phyloP scores from a whole-genome alignment of 345 rosid genomes.

The Sapria himalayana region DNA sequence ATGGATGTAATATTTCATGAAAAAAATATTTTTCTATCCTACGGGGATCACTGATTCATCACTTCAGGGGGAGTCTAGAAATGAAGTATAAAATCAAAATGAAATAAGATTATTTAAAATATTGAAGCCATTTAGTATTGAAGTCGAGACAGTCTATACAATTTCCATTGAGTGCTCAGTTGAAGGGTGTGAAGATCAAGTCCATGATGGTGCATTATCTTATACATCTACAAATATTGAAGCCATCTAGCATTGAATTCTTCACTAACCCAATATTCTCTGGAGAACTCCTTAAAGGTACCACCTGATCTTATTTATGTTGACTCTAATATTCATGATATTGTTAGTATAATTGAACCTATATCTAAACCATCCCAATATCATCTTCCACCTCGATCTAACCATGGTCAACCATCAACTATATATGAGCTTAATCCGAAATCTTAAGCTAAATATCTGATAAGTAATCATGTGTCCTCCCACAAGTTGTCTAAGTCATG shows the following conservation, averaged over 20 bases:
- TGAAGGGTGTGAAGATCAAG: not conserved
- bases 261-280: not conserved
- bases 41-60: not conserved
- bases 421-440: too few species aligned
- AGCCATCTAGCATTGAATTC: too few species aligned
- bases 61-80: not conserved
- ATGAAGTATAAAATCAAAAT: not conserved
- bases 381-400: not conserved
- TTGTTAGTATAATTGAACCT: too few species aligned
- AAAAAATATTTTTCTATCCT: not conserved
- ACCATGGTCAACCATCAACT: too few species aligned
- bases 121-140: not conserved
- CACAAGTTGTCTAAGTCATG: not conserved
- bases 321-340: not conserved
- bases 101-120: not conserved
- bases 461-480: not conserved
- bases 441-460: not conserved
- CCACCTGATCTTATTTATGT: not conserved
- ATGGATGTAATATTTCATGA: not conserved
- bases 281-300: not conserved
- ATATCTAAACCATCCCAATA: not conserved
- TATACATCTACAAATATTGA: not conserved
- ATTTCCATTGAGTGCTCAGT: not conserved
- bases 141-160: not conserved
- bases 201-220: not conserved